phyloP scores from a whole-genome alignment of 495 filamentous ascomycete species.

The Bombardia bombarda region DNA sequence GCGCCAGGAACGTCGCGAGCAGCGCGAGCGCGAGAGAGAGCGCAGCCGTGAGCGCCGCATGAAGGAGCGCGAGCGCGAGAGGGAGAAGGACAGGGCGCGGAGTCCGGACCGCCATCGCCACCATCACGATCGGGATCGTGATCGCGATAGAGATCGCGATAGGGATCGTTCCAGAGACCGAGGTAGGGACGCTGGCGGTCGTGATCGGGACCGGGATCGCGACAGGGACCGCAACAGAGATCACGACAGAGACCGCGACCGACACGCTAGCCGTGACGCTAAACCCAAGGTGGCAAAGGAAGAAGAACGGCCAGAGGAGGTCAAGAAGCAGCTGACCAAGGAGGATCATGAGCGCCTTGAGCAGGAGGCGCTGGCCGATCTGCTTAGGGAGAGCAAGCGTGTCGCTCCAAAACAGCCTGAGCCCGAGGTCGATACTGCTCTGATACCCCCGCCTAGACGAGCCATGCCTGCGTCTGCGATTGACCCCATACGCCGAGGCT shows the following conservation, averaged over 20 bases:
- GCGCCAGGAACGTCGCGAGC: slow-evolving; percentile 47
- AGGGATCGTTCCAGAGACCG: slow-evolving; percentile 23
- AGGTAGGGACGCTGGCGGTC: slow-evolving; percentile 23
- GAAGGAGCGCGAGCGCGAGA: slow-evolving; percentile 36
- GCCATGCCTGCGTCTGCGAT: slow-evolving; percentile 47
- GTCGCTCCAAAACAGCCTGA: slow-evolving; percentile 37
- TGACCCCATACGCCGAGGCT: slow-evolving; percentile 39
- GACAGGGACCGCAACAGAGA: slow-evolving; percentile 24
- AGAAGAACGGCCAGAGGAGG: slow-evolving; percentile 24
- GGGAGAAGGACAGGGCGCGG: slow-evolving; percentile 26
- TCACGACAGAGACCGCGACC: slow-evolving; percentile 25
- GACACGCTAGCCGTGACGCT: slow-evolving; percentile 13
- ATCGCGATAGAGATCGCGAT: slow-evolving; percentile 20
- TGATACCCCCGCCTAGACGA: slow-evolving; percentile 46
- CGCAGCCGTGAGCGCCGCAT: slow-evolving; percentile 51
- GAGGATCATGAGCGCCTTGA: slow-evolving; percentile 48
- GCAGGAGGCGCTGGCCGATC: slow-evolving; percentile 45
- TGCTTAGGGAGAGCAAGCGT: slow-evolving; percentile 46
- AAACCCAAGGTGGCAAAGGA: slow-evolving; percentile 8
- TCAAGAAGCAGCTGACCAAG: slow-evolving; percentile 42
- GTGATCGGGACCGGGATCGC: slow-evolving; percentile 27
- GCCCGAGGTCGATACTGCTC: slow-evolving; percentile 43
- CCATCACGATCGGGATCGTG: slow-evolving; percentile 20
- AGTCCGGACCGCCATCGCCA: too few species aligned
- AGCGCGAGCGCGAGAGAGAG: slow-evolving; percentile 48